These are phyloP conservation scores for Curvularia sp. DNA, from an alignment of 2,329 filamentous ascomycete genomes.

Conservation along the genomic window DNA sequence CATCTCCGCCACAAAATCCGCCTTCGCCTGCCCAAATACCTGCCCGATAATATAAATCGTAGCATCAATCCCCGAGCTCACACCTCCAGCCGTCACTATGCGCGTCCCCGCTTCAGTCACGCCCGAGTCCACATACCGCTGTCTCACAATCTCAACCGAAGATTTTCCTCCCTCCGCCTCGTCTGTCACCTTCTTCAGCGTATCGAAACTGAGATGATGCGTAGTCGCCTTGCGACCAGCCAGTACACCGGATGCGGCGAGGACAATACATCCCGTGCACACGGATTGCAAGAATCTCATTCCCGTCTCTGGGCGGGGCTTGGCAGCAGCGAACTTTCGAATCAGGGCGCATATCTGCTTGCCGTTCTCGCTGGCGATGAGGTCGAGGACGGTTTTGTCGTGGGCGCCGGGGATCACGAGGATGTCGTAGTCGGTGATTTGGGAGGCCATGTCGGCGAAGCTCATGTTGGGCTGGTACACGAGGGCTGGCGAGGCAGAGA, in stretches of 20 bases:
- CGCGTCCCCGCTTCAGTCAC: constrained; percentile 38
- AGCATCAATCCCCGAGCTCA: constrained; percentile 44
- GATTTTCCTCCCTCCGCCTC: constrained; percentile 39
- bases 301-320: constrained; percentile 31
- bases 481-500: constrained; percentile 34
- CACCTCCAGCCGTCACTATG: constrained; percentile 47
- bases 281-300: constrained; percentile 50
- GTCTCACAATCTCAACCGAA: constrained; percentile 32
- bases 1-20: constrained; percentile 35
- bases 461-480: constrained; percentile 42
- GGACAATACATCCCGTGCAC: constrained; percentile 50
- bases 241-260: constrained; percentile 50
- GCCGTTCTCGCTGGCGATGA: constrained; percentile 33
- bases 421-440: constrained; percentile 48
- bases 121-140: constrained; percentile 46
- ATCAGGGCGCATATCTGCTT: constrained; percentile 30
- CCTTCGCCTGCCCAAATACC: constrained; percentile 34
- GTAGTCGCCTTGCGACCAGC: constrained; percentile 48
- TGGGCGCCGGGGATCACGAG: constrained; percentile 50
- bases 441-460: constrained; percentile 36
- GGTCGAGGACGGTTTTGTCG: constrained; percentile 31
- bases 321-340: constrained; percentile 28
- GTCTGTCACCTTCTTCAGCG: constrained; percentile 38
- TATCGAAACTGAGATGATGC: constrained; percentile 46
- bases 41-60: constrained; percentile 40